Evolutionary conservation across 495 filamentous ascomycete genomes (phyloP).

Genomic region (Lepraria neglecta): DNA sequence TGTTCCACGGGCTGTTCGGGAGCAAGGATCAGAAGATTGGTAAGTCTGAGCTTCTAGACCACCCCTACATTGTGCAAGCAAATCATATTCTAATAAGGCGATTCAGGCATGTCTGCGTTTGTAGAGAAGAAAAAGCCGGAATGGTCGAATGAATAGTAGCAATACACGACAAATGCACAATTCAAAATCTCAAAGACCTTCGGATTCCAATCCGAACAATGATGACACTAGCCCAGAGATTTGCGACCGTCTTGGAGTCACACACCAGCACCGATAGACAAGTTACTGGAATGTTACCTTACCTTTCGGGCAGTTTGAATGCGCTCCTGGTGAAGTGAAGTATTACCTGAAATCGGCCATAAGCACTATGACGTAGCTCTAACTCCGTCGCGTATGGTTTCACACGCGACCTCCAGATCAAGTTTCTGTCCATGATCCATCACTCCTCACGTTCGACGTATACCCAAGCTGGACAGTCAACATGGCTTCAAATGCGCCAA

Average conservation of each 20-base stretch:
- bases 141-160: slow-evolving; percentile 73
- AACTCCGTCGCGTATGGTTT: neutral
- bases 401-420: slow-evolving; percentile 5
- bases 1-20: slow-evolving; percentile 91
- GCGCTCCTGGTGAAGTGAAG: too few species aligned
- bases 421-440: neutral
- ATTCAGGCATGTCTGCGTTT: slow-evolving; percentile 81
- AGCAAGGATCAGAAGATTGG: slow-evolving; percentile 94
- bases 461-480: neutral
- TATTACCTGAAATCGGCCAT: neutral
- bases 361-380: slow-evolving; percentile 8
- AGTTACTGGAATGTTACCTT: too few species aligned
- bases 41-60: slow-evolving; percentile 31
- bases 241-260: too few species aligned
- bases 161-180: neutral
- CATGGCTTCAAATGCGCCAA: slow-evolving; percentile 4
- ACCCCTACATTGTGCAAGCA: neutral
- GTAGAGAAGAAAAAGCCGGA: slow-evolving; percentile 88
- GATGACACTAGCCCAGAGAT: too few species aligned
- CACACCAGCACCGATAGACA: too few species aligned
- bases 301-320: too few species aligned
- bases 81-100: neutral
- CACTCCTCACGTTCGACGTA: neutral
- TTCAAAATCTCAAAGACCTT: too few species aligned
- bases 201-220: too few species aligned